Evolutionary conservation across 148 eudicot species (phyloP).

Genomic region (Rhododendron vialii): DNA sequence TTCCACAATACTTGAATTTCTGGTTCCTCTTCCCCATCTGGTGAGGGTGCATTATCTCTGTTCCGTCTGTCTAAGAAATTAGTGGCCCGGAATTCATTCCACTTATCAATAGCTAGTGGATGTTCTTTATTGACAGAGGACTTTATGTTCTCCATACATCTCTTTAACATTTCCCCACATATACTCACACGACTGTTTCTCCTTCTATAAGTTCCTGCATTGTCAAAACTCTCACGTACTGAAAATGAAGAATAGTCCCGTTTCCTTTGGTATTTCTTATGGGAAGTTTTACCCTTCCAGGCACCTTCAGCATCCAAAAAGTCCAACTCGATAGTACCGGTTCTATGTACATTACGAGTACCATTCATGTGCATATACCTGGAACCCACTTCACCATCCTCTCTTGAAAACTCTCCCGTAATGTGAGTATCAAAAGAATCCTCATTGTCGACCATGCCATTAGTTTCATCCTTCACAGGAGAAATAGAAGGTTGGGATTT

Average conservation of each 20-base stretch:
- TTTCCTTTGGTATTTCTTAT: conserved; percentile 14
- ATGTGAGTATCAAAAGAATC: conserved; percentile 41
- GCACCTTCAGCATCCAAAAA: conserved; percentile 25
- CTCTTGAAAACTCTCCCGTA: conserved; percentile 29
- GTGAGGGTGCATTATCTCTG: conserved; percentile 29
- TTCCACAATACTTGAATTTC: conserved; percentile 82
- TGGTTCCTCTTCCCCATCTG: conserved; percentile 41
- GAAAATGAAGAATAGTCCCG: conserved; percentile 4
- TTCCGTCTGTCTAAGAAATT: conserved; percentile 14
- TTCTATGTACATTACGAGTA: conserved; percentile 14
- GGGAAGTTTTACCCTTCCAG: conserved; percentile 22
- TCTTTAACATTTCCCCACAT: conserved; percentile 12
- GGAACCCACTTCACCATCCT: conserved; percentile 22
- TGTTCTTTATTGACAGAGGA: conserved; percentile 12
- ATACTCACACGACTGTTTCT: neutral
- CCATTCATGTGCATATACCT: conserved; percentile 19
- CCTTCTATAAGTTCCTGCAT: neutral
- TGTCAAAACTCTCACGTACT: neutral
- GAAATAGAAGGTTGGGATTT: neutral
- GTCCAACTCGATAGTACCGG: conserved; percentile 28
- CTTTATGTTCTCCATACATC: conserved; percentile 16
- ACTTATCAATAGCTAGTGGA: conserved; percentile 19
- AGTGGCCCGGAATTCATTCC: conserved; percentile 11
- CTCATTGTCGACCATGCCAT: conserved; percentile 22
- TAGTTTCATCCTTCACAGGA: conserved; percentile 27